Percentiles rank a stretch among this genome's conserved stretches.
Evolutionary conservation across 768 basidiomycete species (phyloP).

Genomic region (Rhodocollybia butyracea): DNA sequence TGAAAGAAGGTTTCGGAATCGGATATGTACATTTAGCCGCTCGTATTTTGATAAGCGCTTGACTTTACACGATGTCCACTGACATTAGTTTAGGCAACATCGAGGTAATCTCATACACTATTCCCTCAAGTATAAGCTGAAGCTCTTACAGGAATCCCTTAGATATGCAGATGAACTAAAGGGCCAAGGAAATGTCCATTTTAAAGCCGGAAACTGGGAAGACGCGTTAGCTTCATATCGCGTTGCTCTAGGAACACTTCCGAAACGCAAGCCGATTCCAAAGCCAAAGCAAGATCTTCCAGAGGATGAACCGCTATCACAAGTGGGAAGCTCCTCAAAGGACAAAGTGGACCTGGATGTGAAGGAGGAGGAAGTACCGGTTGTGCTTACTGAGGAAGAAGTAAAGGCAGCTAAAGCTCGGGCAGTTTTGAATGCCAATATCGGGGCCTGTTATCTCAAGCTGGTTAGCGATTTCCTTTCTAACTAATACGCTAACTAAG

Average conservation of each 20-base stretch:
- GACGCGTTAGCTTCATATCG: slow-evolving; percentile 71
- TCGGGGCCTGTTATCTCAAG: slow-evolving; percentile 82
- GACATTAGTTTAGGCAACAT: too few species aligned
- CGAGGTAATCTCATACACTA: slow-evolving; percentile 6
- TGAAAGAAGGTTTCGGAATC: too few species aligned
- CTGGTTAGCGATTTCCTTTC: slow-evolving; percentile 44
- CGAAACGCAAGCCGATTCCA: slow-evolving; percentile 31
- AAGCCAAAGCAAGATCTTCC: slow-evolving; percentile 12
- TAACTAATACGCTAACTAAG: background rate
- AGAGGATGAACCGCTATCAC: background rate
- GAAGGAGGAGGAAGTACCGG: slow-evolving; percentile 19
- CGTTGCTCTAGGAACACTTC: slow-evolving; percentile 64
- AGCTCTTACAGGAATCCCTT: slow-evolving; percentile 36
- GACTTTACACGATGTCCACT: too few species aligned
- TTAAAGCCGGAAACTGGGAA: slow-evolving; percentile 62
- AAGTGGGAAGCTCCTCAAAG: background rate
- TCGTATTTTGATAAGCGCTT: too few species aligned
- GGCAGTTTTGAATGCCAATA: slow-evolving; percentile 80
- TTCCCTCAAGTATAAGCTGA: background rate
- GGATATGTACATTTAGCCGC: too few species aligned
- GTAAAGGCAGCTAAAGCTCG: slow-evolving; percentile 53
- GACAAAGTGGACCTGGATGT: slow-evolving; percentile 18
- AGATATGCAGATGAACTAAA: slow-evolving; percentile 62
- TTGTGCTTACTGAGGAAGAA: slow-evolving; percentile 35
- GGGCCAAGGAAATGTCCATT: slow-evolving; percentile 70